Percentiles rank a stretch among this genome's conserved stretches.
Evolutionary conservation across 2,329 filamentous ascomycete genomes (phyloP).

Genomic region (Nemania abortiva): DNA sequence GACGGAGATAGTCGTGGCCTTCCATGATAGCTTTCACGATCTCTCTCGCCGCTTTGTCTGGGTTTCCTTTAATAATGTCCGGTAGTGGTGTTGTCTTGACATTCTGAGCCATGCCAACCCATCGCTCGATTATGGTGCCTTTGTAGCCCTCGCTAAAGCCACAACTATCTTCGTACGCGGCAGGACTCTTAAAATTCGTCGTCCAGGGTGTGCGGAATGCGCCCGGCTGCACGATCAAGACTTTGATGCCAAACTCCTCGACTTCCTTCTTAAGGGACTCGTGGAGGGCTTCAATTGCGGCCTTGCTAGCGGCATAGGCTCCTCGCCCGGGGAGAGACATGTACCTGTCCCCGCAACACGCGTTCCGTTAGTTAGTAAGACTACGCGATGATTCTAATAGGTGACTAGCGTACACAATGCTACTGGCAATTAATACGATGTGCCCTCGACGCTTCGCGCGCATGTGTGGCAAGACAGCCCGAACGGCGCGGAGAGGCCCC

Average conservation of each 20-base stretch:
- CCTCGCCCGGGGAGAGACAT: slow-evolving; percentile 35
- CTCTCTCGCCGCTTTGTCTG: slow-evolving; percentile 38
- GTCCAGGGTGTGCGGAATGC: slow-evolving; percentile 38
- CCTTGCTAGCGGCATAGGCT: slow-evolving; percentile 41
- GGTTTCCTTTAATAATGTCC: slow-evolving; percentile 32
- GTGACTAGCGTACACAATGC: slow-evolving; percentile 34
- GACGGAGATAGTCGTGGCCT: slow-evolving; percentile 40
- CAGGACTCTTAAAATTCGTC: slow-evolving; percentile 21
- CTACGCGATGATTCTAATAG: neutral
- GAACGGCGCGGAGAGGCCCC: slow-evolving; percentile 61
- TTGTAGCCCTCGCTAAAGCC: slow-evolving; percentile 40
- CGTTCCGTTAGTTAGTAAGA: neutral
- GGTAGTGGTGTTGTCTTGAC: slow-evolving; percentile 25
- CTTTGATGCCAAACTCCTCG: slow-evolving; percentile 34
- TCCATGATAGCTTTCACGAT: slow-evolving; percentile 38
- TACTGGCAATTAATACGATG: slow-evolving; percentile 41
- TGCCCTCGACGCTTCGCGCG: slow-evolving; percentile 28
- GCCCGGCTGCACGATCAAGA: slow-evolving; percentile 41
- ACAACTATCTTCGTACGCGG: slow-evolving; percentile 15
- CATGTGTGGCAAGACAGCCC: slow-evolving; percentile 50
- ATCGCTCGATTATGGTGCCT: slow-evolving; percentile 37
- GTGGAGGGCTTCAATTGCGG: slow-evolving; percentile 41
- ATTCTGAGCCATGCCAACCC: slow-evolving; percentile 27
- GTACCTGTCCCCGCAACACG: slow-evolving; percentile 31
- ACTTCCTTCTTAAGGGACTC: slow-evolving; percentile 35